A percentile compares a stretch with the other conserved stretches of the same genome.
Evolutionary conservation across 1,284 basidiomycete genomes (phyloP).

Genomic region (Vanrija pseudolonga): DNA sequence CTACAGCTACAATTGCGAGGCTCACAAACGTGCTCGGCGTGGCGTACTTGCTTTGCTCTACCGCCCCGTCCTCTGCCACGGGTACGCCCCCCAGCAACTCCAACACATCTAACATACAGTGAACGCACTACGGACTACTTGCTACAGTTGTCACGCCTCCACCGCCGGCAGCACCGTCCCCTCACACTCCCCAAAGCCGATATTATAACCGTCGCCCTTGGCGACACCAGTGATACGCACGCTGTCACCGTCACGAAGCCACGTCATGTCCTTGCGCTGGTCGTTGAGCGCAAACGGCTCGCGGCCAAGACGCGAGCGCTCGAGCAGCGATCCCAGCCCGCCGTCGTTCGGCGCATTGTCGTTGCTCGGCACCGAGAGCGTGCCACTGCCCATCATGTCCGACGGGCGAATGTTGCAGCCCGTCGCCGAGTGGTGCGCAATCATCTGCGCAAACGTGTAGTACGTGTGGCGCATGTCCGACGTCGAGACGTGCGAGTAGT

Average conservation of each 20-base stretch:
- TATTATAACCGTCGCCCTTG: not conserved
- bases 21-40: too few relatives aligned
- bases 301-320: constrained; percentile 3
- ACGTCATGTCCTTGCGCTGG: not conserved
- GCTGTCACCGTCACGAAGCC: not conserved
- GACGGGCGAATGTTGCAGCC: constrained; percentile 15
- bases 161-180: not conserved
- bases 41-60: too few relatives aligned
- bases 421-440: constrained; percentile 18
- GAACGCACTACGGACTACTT: too few relatives aligned
- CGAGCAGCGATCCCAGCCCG: constrained; percentile 7
- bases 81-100: too few relatives aligned
- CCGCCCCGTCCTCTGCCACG: too few relatives aligned
- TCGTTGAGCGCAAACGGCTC: not conserved
- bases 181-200: not conserved
- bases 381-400: constrained; percentile 22
- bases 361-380: constrained; percentile 8
- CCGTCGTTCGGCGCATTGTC: constrained; percentile 1
- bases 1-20: too few relatives aligned
- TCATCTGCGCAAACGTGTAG: constrained; percentile 6
- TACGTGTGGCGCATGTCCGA: not conserved
- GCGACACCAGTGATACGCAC: not conserved
- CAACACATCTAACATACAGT: too few relatives aligned
- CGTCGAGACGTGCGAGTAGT: not conserved
- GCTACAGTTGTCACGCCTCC: too few relatives aligned